Base-by-base conservation (phyloP, 2,329 filamentous ascomycete genomes). In the Trichophyton mentagrophytes region DNA sequence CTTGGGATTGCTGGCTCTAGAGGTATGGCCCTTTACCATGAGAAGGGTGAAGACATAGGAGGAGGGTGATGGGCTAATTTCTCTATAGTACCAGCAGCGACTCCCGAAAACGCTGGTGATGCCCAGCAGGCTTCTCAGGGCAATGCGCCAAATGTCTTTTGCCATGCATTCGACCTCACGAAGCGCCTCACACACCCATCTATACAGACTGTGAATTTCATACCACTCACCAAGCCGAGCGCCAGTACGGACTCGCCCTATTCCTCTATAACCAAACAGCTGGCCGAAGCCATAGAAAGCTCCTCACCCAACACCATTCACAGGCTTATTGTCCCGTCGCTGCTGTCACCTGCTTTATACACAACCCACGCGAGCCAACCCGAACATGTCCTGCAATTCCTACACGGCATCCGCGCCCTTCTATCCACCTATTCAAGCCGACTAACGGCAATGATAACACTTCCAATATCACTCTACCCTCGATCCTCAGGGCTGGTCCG, bases 261-360 rank as follows among this genome's bases (percentile, higher is more conserved):
- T 66, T 76, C 79, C 20, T 69, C 78, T 0, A 87, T 95, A 60
- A 74, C 95, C 51, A 73, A 77, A 40, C 77, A 82, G 22, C 70
- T 90, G 33, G 77, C 76, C 51, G 74, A 77, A 1, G 82, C 77
- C 62, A 77, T 89, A 63, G 76, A 76, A 44, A 79, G 76, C 61
- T 85, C 81, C 27, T 75, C 84, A 0, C 76, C 83, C 1, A 79
- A 80, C 7, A 82, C 79, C 1, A 77, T 93, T 33, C 92, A 97
- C 71, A 85, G 93, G 55, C 78, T 97, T 42, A 77, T 96, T 53
- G 79, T 97, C n/a, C 92, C 93, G 0, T 86, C 82, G 60, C 79
- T 97, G 8, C 82, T 97, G 25, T 93, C 89, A 2, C 92, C 93
- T n/a, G 86, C 88, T 1, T 72, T 91, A 13, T 97, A 96, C 69